Base-by-base conservation (phyloP, 441 rosid species). In the Brassica hybrid region DNA sequence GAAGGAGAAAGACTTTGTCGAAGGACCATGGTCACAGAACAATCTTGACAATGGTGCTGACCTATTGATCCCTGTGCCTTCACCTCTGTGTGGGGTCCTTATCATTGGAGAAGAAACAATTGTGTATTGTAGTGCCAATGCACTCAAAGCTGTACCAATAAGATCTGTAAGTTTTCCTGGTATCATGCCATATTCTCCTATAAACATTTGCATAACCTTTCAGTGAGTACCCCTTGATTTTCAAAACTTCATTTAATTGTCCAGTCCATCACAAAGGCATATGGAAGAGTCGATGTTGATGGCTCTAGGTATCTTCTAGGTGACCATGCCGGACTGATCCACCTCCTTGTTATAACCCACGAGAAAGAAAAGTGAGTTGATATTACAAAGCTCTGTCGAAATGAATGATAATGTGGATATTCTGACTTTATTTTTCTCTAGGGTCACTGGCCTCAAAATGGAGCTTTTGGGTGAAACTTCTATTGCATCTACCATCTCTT, bases 401-500 rank as follows among this genome's bases (percentile, higher is more conserved):
- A 54, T 54, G 71, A 62, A 36, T 50, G 12, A 67, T 14, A 32
- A 50, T 45, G 58, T 52, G 58, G 11, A n/a, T 60, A 36, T 69
- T 18, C 67, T 71, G 38, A 30, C 13, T 59, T 50, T 16, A 16
- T 25, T 60, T 32, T 50, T 74, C 17, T 80, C 76, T 81, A 96
- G 99, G 91, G 98, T 96, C 69, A 90, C 97, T 54, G 96, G 97
- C 74, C 96, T 96, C 62, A 94, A 91, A 86, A 91, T 92, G 41
- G 98, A 96, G 91, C 92, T 87, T 64, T 81, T 94, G 88, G 99
- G 99, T 41, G 99, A 94, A 83, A 96, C 99, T 6, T 96, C 98
- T 59, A 90, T 92, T 79, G 97, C 97, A 72, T 94, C 98, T 64
- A 90, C 90, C 5, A 94, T 96, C 84, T 94, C 99, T 2, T 96